Evolutionary conservation across 106 monocot species (phyloP).

Genomic region (Dioscorea alata): DNA sequence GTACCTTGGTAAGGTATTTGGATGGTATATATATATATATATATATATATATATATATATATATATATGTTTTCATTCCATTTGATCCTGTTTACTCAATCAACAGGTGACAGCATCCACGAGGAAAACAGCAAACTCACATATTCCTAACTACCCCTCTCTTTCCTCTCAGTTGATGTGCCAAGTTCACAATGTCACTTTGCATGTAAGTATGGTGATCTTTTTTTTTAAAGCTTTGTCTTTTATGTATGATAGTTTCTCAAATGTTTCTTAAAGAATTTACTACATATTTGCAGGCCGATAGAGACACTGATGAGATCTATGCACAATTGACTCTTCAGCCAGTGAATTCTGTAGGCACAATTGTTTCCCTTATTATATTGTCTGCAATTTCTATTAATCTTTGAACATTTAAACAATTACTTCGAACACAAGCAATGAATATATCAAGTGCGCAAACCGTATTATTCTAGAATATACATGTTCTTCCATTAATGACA

Average conservation of each 20-base stretch:
- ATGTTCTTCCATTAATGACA: too few relatives aligned
- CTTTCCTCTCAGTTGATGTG: constrained; percentile 81
- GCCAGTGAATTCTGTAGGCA: constrained; percentile 85
- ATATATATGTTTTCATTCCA: too few relatives aligned
- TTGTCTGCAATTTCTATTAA: too few relatives aligned
- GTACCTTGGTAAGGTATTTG: too few relatives aligned
- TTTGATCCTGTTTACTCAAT: background rate
- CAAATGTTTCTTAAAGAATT: background rate
- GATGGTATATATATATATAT: too few relatives aligned
- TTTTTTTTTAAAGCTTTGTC: background rate
- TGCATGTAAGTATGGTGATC: constrained; percentile 52
- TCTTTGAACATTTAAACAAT: too few relatives aligned
- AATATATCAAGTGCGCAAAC: too few relatives aligned
- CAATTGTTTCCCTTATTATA: background rate
- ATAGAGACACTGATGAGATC: constrained; percentile 91
- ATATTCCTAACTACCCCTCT: constrained; percentile 76
- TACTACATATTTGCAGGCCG: constrained; percentile 43
- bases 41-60: too few relatives aligned
- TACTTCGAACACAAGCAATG: too few relatives aligned
- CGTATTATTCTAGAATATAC: too few relatives aligned
- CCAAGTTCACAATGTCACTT: constrained; percentile 74
- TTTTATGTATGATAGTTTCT: background rate
- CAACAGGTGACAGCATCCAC: constrained; percentile 75
- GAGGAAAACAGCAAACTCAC: constrained; percentile 47
- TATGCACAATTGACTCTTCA: constrained; percentile 96